Base-by-base conservation (phyloP, 1,139 yeast genomes). In the Wickerhamomyces sp. region DNA sequence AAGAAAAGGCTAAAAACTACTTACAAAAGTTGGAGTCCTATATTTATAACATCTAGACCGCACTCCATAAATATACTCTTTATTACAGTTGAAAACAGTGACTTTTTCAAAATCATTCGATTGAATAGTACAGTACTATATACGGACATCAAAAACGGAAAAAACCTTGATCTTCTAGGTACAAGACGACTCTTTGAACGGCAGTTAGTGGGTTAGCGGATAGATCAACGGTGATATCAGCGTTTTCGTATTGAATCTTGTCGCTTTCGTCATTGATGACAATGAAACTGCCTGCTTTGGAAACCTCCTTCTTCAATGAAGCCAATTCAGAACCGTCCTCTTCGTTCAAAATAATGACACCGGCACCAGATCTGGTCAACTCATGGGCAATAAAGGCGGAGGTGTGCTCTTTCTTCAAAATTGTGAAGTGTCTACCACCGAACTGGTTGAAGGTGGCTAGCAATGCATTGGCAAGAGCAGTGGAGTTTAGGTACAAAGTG, bases 361-460 rank as follows among this genome's bases (percentile, higher is more conserved):
- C 97, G 14, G 95, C 70, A 37, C 97, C 96, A 22, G 96, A 76
- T 57, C 86, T 78, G 37, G 87, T 86, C 51, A 89, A 75, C 64
- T 89, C 96, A 44, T 82, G 75, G 36, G 89, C 75, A 30, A 50
- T 37, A 26, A 32, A 42, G 21, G 66, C 51, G 39, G 75, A 68
- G 29, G 71, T 70, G 28, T 72, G 62, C 37, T 67, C 68, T 25
- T 76, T 75, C 32, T 60, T 62, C 46, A 88, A 66, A 44, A 83
- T 72, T 33, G 94, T 75, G 47, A 84, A 85, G 53, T 89, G 81
- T 60, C 97, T 81, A 36, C 87, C 88, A 43, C 83, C 76, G 48
- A 75, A 79, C 68, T 89, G 96, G 68, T 89, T 85, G 64, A 89
- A 78, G 19, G 94, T 85, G 28, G 93, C 85, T 59, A 88, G 86